Base-by-base conservation (phyloP, 352 stramenopile species). In the Elongisporangium prolatum region DNA sequence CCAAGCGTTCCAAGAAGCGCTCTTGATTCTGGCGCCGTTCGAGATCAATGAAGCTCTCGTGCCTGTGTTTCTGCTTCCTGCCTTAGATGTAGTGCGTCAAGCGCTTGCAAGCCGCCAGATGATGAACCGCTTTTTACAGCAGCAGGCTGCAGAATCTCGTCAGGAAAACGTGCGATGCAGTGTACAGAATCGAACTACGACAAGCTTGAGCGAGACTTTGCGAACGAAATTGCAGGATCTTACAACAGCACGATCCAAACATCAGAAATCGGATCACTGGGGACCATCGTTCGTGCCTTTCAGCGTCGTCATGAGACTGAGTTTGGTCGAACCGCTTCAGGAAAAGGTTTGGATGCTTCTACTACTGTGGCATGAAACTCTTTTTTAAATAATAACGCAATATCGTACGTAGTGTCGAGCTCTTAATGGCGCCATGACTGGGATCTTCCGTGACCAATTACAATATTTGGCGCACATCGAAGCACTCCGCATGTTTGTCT, bases 61-160 rank as follows among this genome's bases (percentile, higher is more conserved):
- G 17, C 81, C 81, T 2, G 47, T 40, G 11, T 91, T 91, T 49
- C 52, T 91, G 4, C 18, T 48, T n/a, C 48, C 67, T 4, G 59
- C 75, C 3, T 60, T 69, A 13, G 52, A 68, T 5, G 37, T 70
- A 14, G 65, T 91, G 59, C 76, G 68, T 9, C 69, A 80, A 18
- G 71, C 78, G 4, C 52, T 91, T n/a, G 65, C 70, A 13, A 87
- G 75, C 66, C 81, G 78, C 28, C 81, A 91, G 56, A 72, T 89
- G 56, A 80, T 74, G 55, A 88, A 88, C 57, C 67, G 66, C 9
- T 86, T 84, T 51, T 55, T 86, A 11, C 75, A 75, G 50, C 65
- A 80, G 1, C 63, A 77, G 10, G 24, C 24, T 3, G 24, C 24
- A 7, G 24, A 34, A 7, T 34, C 24, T 34, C 24, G 24, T 8